These are phyloP conservation scores for Vigna hirtella DNA, from an alignment of 306 rosid genomes.

Conservation along the genomic window DNA sequence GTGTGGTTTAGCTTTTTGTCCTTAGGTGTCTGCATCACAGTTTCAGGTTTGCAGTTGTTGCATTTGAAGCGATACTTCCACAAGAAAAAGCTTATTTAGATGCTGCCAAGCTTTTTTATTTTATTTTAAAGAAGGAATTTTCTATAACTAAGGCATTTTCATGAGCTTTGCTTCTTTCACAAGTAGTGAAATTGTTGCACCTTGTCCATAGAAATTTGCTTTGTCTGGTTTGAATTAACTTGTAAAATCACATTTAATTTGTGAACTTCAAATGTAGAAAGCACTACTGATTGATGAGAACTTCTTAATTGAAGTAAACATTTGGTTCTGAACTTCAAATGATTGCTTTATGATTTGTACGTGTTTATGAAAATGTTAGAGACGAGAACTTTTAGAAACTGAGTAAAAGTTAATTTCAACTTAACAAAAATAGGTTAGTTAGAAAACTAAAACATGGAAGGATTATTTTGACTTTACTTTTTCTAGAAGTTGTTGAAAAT, in stretches of 20 bases:
- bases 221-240: background rate
- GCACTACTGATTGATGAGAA: background rate
- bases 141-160: background rate
- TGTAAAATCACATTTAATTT: background rate
- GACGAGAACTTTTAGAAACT: no score
- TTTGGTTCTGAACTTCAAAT: background rate
- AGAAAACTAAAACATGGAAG: background rate
- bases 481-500: no score
- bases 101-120: background rate
- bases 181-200: constrained; percentile 22
- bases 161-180: constrained; percentile 30
- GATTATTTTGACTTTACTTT: background rate
- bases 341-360: background rate
- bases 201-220: background rate
- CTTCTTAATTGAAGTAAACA: background rate
- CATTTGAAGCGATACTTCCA: constrained; percentile 85
- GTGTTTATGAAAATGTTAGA: no score
- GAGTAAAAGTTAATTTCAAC: background rate
- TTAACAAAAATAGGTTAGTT: no score
- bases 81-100: constrained; percentile 89
- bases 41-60: constrained; percentile 81
- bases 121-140: constrained; percentile 24
- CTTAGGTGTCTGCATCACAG: constrained; percentile 73
- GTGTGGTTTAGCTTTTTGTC: constrained; percentile 80
- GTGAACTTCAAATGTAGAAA: background rate